Percentiles rank a stretch among this genome's conserved stretches.
Conservation (phyloP, 176 grass and related monocot species). For the Avena sativa region DNA sequence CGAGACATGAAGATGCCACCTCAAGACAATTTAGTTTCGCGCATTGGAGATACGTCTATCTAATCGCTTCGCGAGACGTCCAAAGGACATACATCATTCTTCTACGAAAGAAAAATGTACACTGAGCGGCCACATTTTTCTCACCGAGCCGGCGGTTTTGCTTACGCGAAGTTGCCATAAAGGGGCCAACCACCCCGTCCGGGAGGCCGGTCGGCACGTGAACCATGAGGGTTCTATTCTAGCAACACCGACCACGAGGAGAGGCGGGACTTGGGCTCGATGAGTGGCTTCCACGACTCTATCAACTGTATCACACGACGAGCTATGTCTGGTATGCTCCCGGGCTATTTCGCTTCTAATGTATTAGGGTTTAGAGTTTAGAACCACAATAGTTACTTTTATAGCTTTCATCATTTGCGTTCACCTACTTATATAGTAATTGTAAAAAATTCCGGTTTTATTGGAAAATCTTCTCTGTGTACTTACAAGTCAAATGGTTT, state of each 20-base stretch:
- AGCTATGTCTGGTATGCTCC: neutral
- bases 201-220: neutral
- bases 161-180: slow-evolving; percentile 20
- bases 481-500: neutral
- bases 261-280: neutral
- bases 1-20: neutral
- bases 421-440: no score
- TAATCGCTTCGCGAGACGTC: neutral
- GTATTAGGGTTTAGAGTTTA: neutral
- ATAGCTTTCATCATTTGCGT: no score
- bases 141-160: neutral
- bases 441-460: no score
- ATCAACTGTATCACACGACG: neutral
- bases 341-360: neutral
- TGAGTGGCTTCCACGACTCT: neutral
- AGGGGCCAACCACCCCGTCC: neutral
- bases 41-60: slow-evolving; percentile 10
- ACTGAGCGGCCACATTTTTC: neutral
- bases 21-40: neutral
- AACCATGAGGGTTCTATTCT: neutral
- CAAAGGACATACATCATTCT: neutral
- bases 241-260: neutral
- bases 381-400: no score
- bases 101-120: neutral
- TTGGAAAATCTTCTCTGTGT: neutral